Evolutionary conservation across 2,329 filamentous ascomycete species (phyloP).

Genomic region (Penicillium psychrosexuale): DNA sequence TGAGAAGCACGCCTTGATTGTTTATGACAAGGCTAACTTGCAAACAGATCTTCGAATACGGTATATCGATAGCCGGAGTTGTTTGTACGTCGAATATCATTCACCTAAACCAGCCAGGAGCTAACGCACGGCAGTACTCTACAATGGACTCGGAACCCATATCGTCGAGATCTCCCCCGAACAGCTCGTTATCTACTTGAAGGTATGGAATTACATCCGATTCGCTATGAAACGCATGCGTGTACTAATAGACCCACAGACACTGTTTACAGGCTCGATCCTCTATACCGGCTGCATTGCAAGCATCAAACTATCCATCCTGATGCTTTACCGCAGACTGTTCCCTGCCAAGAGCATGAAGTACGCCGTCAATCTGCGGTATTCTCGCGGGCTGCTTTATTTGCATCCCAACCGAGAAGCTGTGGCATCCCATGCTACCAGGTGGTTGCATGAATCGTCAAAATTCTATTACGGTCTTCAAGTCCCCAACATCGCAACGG

Average conservation of each 20-base stretch:
- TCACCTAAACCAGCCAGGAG: background rate
- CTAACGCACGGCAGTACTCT: slow-evolving; percentile 17
- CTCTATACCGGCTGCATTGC: slow-evolving; percentile 26
- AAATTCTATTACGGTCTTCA: slow-evolving; percentile 29
- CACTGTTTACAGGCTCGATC: slow-evolving; percentile 23
- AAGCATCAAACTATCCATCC: slow-evolving; percentile 29
- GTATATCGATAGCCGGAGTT: slow-evolving; percentile 23
- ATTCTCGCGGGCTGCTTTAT: slow-evolving; percentile 25
- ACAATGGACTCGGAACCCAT: slow-evolving; percentile 25
- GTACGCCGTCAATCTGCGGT: slow-evolving; percentile 19
- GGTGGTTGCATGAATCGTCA: slow-evolving; percentile 26
- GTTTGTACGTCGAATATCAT: slow-evolving; percentile 17
- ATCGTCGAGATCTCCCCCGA: slow-evolving; percentile 16
- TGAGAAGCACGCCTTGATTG: background rate
- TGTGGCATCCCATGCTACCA: slow-evolving; percentile 22
- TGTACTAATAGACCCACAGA: slow-evolving; percentile 9
- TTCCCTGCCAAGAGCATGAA: slow-evolving; percentile 26
- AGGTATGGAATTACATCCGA: slow-evolving; percentile 11
- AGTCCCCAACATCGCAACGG: slow-evolving; percentile 31
- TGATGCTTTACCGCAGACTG: slow-evolving; percentile 28
- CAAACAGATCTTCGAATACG: slow-evolving; percentile 22
- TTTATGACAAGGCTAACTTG: background rate
- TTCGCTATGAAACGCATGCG: background rate
- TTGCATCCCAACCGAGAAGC: slow-evolving; percentile 26
- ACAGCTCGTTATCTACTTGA: slow-evolving; percentile 21